Evolutionary conservation across 1,139 yeast species (phyloP), one percentile per base, ranked within the genome.

Genomic region (Suhomyces coccinellae): DNA sequence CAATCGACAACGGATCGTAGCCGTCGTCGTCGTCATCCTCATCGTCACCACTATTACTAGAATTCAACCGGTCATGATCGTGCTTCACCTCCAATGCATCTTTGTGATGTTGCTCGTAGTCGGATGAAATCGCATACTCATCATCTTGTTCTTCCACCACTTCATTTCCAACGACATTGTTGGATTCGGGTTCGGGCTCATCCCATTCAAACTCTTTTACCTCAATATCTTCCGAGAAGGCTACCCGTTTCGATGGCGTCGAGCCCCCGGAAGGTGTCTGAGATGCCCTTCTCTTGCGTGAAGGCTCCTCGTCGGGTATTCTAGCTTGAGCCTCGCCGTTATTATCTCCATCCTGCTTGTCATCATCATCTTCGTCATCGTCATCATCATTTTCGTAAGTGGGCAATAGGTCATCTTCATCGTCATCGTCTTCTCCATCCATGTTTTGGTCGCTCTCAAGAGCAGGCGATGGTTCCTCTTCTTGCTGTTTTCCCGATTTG

Each of bases 151-250:
- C 52, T 49, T 6, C 40, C 50, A 22, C 41, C 52, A 6, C 8
- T 9, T 20, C 24, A 20, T 20, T 20, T 22, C 50, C 57, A 22
- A 46, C 49, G 12, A 50, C 49, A 12, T 58, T 51, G 32, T 62
- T 55, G 28, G 60, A 64, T 1, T 63, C 56, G 30, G 61, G 60
- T 35, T 69, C 74, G 30, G 61, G 60, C 36, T 69, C 74, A 44
- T 72, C 77, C 13, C 68, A 54, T 34, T 69, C 73, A 44, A 59
- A 73, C 50, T 74, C 79, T 50, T 73, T 72, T 17, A 74, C 66
- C 51, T 73, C 73, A n/a, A 74, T 62, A 43, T 72, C 71, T 42
- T 73, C 77, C 0, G 77, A 67, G 50, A 74, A 74, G 13, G 79
- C 78, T 9, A 74, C 79, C 17, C 70, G 53, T 46, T 73, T 74